Evolutionary conservation across 192 early-diverging fungal genomes (phyloP), one percentile per base, ranked within the genome.

Genomic region (Entomortierella parvispora): DNA sequence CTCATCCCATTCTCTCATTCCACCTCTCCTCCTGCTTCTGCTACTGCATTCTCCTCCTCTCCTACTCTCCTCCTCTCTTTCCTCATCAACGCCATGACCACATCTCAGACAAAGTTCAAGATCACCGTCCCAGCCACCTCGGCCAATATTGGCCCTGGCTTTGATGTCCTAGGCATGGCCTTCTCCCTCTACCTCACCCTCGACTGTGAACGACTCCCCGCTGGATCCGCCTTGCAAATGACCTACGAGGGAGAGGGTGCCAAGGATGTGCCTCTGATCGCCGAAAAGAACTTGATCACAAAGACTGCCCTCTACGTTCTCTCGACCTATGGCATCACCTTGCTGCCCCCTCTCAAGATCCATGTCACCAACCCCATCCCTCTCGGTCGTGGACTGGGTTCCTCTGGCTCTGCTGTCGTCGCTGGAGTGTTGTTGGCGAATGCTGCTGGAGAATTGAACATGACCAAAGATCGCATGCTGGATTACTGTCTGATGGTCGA

Each of bases 121-220:
- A 95, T 99, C 80, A 83, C 76, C 23, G 94, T 96, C n/a, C 97
- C 98, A 8, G 92, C 92, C 28, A 96, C 97, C 11, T 93, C 98
- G n/a, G 92, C 98, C 58, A 99, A 99, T 81, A 91, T 99, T 51
- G 98, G 98, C 17, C 96, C 97, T 18, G 98, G 98, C 40, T 99
- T 96, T 77, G 98, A 99, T 79, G 91, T 93, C 23, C 87, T 99
- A 42, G 98, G 98, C 25, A 86, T 95, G 4, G 91, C 94, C 29
- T 90, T 97, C 20, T 93, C 93, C n/a, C 83, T 98, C 46, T 92
- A 93, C 80, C 85, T 99, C 42, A 87, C 86, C 2, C 78, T 99
- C 22, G 82, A 86, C 33, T 89, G 90, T 17, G 66, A 81, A 29
- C 34, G 69, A 37, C 61, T 81, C 0, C 68, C 64, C 12, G 56